Evolutionary conservation across 495 filamentous ascomycete genomes (phyloP).

Genomic region (Hypoxylon intermedium): DNA sequence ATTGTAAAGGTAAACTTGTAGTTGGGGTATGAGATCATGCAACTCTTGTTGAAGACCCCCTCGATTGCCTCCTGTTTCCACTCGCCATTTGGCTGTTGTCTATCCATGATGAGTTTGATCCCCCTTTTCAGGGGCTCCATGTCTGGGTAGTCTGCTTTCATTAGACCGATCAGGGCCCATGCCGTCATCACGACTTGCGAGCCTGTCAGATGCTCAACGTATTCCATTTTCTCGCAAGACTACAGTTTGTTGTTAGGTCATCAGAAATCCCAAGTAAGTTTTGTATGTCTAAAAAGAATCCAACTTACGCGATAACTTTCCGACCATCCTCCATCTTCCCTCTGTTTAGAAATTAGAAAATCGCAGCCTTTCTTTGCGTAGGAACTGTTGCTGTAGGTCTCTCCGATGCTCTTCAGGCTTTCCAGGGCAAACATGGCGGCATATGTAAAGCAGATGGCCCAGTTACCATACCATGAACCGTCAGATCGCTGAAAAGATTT

Average conservation of each 20-base stretch:
- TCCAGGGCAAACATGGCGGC: conserved; percentile 95
- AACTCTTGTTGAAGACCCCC: conserved; percentile 98
- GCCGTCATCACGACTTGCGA: conserved; percentile 92
- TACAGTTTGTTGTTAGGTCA: conserved; percentile 38
- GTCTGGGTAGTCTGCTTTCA: conserved; percentile 86
- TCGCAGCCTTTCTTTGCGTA: conserved; percentile 77
- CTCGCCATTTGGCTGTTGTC: conserved; percentile 87
- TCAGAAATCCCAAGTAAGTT: background rate
- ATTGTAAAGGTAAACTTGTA: conserved; percentile 98
- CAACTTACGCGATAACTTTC: conserved; percentile 85
- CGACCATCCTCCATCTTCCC: conserved; percentile 92
- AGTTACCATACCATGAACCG: conserved; percentile 94
- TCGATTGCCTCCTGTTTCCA: conserved; percentile 97
- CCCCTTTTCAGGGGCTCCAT: conserved; percentile 73
- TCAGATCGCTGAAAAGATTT: conserved; percentile 78
- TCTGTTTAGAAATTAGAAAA: conserved; percentile 83
- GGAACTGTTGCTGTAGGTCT: conserved; percentile 77
- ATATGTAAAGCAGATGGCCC: conserved; percentile 98
- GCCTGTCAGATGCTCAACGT: conserved; percentile 59
- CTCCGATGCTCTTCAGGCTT: conserved; percentile 79
- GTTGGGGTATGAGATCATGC: conserved; percentile 99
- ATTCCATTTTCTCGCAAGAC: conserved; percentile 62
- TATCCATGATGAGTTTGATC: conserved; percentile 80
- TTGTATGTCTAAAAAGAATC: conserved; percentile 12
- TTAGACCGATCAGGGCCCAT: conserved; percentile 84